Evolutionary conservation across 2,329 filamentous ascomycete genomes (phyloP).

Genomic region (Lachnellula occidentalis): DNA sequence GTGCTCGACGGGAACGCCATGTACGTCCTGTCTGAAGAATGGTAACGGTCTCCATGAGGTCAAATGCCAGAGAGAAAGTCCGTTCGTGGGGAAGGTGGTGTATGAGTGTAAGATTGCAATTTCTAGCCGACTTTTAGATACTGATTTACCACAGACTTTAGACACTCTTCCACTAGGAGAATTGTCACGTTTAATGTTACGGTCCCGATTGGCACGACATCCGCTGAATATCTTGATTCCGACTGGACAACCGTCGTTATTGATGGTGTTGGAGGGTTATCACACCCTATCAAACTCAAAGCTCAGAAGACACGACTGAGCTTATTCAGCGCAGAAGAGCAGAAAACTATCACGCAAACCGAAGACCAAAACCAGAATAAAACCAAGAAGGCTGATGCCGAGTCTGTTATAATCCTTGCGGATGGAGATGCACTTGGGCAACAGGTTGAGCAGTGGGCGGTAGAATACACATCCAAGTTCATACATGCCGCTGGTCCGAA

Average conservation of each 20-base stretch:
- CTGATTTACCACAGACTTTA: slow-evolving; percentile 14
- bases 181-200: slow-evolving; percentile 16
- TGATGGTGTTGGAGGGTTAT: slow-evolving; percentile 20
- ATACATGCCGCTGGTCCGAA: slow-evolving; percentile 19
- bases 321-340: slow-evolving; percentile 9
- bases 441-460: slow-evolving; percentile 24
- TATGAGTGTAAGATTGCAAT: slow-evolving; percentile 16
- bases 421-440: slow-evolving; percentile 8
- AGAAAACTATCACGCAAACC: slow-evolving; percentile 7
- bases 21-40: slow-evolving; percentile 22
- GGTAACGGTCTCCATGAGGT: slow-evolving; percentile 22
- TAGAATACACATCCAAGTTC: slow-evolving; percentile 23
- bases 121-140: background rate
- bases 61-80: slow-evolving; percentile 23
- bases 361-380: background rate
- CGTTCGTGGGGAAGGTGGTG: slow-evolving; percentile 18
- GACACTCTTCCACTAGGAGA: slow-evolving; percentile 20
- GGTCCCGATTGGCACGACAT: background rate
- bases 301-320: slow-evolving; percentile 8
- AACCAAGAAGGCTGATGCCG: background rate
- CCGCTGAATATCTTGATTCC: background rate
- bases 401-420: slow-evolving; percentile 14
- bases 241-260: slow-evolving; percentile 13
- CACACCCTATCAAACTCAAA: slow-evolving; percentile 14
- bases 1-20: slow-evolving; percentile 24